Evolutionary conservation across 2,329 filamentous ascomycete species (phyloP).

Genomic region (Tolypocladium sp.): DNA sequence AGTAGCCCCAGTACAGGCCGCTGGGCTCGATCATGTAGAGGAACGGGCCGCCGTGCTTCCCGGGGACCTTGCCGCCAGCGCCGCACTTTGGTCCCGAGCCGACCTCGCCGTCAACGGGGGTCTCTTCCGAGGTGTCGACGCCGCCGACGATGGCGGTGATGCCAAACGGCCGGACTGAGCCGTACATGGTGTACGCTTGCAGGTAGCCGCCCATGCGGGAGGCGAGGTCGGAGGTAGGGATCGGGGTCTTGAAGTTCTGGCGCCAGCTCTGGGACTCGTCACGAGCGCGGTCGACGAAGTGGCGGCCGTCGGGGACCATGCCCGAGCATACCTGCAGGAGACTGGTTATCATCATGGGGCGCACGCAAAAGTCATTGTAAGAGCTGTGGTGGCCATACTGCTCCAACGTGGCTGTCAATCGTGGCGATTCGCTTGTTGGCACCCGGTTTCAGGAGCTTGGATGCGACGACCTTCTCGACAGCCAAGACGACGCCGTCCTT

Average conservation of each 20-base stretch:
- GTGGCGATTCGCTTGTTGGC: conserved; percentile 97
- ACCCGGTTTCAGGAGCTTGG: conserved; percentile 88
- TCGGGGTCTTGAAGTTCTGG: conserved; percentile 87
- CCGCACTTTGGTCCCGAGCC: conserved; percentile 71
- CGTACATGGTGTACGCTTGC: conserved; percentile 96
- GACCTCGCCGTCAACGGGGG: conserved; percentile 83
- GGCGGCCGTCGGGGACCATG: conserved; percentile 86
- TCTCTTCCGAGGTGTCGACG: conserved; percentile 81
- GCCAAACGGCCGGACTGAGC: conserved; percentile 91
- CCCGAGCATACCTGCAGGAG: conserved; percentile 78
- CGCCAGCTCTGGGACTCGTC: conserved; percentile 91
- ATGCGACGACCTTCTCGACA: conserved; percentile 91
- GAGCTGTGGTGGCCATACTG: conserved; percentile 50
- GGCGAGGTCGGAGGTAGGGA: conserved; percentile 79
- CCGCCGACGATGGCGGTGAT: conserved; percentile 91
- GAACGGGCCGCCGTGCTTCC: conserved; percentile 77
- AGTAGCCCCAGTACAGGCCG: conserved; percentile 97
- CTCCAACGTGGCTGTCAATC: conserved; percentile 85
- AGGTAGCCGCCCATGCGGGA: conserved; percentile 92
- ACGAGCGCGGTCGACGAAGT: conserved; percentile 89
- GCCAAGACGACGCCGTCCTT: conserved; percentile 95
- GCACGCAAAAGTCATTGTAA: neutral
- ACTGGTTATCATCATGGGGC: neutral
- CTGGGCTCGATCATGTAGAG: conserved; percentile 99
- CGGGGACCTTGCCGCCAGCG: conserved; percentile 70